phyloP scores from a whole-genome alignment of 225 moss, liverwort and hornwort genomes.

The Polytrichum formosum region DNA sequence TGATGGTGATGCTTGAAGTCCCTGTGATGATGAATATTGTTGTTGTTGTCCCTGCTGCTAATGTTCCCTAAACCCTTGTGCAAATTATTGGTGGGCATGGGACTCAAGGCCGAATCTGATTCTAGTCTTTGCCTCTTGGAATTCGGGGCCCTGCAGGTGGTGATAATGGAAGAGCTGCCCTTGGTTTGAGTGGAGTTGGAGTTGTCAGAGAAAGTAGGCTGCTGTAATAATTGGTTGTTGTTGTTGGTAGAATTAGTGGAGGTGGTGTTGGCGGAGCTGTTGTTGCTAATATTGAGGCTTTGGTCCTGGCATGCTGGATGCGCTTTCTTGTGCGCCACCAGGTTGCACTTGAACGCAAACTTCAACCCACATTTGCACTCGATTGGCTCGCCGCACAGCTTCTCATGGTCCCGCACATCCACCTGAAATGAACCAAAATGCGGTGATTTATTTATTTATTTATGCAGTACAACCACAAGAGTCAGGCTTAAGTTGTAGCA shows the following conservation, averaged over 20 bases:
- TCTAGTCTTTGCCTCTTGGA: conserved; percentile 32
- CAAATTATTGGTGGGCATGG: conserved; percentile 16
- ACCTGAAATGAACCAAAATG: conserved; percentile 18
- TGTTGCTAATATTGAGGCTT: neutral
- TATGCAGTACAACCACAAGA: no score
- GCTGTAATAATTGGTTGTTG: neutral
- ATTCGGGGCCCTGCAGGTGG: neutral
- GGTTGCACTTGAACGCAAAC: conserved; percentile 93
- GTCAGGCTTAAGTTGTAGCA: no score
- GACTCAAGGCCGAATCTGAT: conserved; percentile 21
- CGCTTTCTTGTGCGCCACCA: conserved; percentile 90
- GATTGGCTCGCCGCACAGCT: conserved; percentile 85
- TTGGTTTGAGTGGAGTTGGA: conserved; percentile 29
- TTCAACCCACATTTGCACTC: conserved; percentile 91
- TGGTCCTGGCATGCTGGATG: conserved; percentile 77
- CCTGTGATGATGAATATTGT: no score
- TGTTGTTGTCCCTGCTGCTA: no score
- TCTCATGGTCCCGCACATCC: conserved; percentile 91
- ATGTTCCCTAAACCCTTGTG: no score
- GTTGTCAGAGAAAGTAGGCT: conserved; percentile 27
- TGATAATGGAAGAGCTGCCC: neutral
- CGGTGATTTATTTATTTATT: no score
- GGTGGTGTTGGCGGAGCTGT: conserved; percentile 7
- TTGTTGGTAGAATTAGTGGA: conserved; percentile 16
- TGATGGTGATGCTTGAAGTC: conserved; percentile 23